A percentile compares a stretch with the other conserved stretches of the same genome.
Evolutionary conservation across 169 alveolate genomes (phyloP).

Genomic region (Cryptosporidium meleagridis): DNA sequence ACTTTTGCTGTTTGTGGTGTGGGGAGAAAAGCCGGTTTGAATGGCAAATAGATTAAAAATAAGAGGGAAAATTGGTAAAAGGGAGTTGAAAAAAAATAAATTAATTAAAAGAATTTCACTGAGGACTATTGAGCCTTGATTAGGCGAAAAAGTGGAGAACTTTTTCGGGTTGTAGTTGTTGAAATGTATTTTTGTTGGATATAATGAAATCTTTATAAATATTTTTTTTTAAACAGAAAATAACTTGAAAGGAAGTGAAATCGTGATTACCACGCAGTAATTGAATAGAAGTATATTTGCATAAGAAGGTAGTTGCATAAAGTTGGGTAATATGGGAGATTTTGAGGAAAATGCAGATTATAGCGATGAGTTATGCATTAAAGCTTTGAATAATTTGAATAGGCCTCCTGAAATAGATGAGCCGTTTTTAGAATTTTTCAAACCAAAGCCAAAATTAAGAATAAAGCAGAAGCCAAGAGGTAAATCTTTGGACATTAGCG

Average conservation of each 20-base stretch:
- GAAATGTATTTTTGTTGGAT: background rate
- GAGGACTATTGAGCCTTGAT: background rate
- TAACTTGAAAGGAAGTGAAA: background rate
- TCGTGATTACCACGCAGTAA: background rate
- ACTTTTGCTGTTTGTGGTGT: constrained; percentile 69
- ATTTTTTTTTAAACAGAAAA: background rate
- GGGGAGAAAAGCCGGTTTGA: constrained; percentile 38
- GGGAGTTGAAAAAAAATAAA: background rate
- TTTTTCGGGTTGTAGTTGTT: background rate
- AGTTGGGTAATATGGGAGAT: background rate
- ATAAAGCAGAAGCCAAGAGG: constrained; percentile 6
- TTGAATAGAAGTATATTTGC: background rate
- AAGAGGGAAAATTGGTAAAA: background rate
- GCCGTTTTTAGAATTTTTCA: constrained; percentile 37
- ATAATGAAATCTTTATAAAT: background rate
- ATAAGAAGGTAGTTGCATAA: too few relatives aligned
- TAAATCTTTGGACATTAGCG: background rate
- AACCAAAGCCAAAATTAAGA: constrained; percentile 48
- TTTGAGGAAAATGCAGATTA: background rate
- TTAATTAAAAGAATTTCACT: background rate
- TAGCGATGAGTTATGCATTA: constrained; percentile 43
- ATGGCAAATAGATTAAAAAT: background rate
- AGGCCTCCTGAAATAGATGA: constrained; percentile 73
- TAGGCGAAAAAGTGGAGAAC: background rate
- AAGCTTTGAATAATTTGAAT: constrained; percentile 37